Evolutionary conservation across 1,139 yeast species (phyloP).

Genomic region (Cylindricascospora bacillispora): DNA sequence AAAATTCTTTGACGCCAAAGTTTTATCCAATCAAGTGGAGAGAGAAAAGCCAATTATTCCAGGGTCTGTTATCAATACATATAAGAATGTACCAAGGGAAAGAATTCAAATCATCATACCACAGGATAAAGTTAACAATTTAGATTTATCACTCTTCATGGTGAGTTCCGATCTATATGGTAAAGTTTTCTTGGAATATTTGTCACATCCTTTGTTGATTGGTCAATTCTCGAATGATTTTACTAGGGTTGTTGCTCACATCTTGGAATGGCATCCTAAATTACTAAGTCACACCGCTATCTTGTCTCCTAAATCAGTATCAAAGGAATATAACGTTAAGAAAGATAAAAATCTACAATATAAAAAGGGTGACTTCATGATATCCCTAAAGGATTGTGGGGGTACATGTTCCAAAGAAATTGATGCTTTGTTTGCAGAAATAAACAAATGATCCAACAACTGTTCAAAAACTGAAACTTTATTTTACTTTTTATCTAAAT

Average conservation of each 20-base stretch:
- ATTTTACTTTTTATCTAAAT: too few relatives aligned
- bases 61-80: constrained; percentile 57
- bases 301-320: constrained; percentile 48
- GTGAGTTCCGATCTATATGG: constrained; percentile 53
- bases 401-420: too few relatives aligned
- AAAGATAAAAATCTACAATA: too few relatives aligned
- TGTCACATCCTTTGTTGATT: constrained; percentile 62
- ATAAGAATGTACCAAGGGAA: constrained; percentile 43
- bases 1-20: constrained; percentile 43
- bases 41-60: constrained; percentile 60
- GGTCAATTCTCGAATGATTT: constrained; percentile 51
- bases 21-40: constrained; percentile 45
- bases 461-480: too few relatives aligned
- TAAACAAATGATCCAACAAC: too few relatives aligned
- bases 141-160: constrained; percentile 59
- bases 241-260: constrained; percentile 63
- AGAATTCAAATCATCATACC: constrained; percentile 49
- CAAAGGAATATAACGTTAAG: too few relatives aligned
- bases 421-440: too few relatives aligned
- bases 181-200: constrained; percentile 55
- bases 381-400: too few relatives aligned
- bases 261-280: constrained; percentile 88
- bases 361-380: too few relatives aligned
- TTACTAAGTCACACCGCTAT: constrained; percentile 59
- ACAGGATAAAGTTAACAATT: constrained; percentile 41